Percentiles rank a stretch among this genome's conserved stretches.
phyloP scores from a whole-genome alignment of 768 basidiomycete genomes.

The Leccinum fibrillosum region DNA sequence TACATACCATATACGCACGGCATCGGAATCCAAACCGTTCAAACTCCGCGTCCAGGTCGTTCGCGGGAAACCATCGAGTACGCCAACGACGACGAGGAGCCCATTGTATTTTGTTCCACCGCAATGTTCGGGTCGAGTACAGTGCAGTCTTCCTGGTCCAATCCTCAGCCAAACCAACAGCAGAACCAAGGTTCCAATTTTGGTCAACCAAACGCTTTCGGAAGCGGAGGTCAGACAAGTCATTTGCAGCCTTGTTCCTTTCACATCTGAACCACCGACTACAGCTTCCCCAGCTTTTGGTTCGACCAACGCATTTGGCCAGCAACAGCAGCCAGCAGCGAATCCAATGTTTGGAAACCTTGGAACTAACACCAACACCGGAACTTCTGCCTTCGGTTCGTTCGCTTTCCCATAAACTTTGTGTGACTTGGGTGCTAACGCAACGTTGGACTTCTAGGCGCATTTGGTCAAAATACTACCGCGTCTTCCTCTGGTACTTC shows the following conservation, averaged over 20 bases:
- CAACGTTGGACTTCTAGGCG: slow-evolving; percentile 25
- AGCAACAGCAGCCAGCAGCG: slow-evolving; percentile 62
- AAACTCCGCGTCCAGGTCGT: slow-evolving; percentile 20
- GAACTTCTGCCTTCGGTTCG: slow-evolving; percentile 38
- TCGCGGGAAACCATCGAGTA: slow-evolving; percentile 9
- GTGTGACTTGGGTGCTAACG: slow-evolving; percentile 1
- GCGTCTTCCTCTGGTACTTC: slow-evolving; percentile 36
- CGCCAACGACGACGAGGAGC: slow-evolving; percentile 26
- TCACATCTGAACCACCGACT: slow-evolving; percentile 21
- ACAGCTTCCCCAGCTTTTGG: slow-evolving; percentile 58
- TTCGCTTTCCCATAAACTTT: slow-evolving; percentile 3
- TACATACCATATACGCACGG: slow-evolving; percentile 18
- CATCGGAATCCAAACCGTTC: slow-evolving; percentile 14
- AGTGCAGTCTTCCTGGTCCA: slow-evolving; percentile 65
- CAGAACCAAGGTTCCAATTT: slow-evolving; percentile 55
- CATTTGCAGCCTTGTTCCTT: slow-evolving; percentile 28
- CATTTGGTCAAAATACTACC: slow-evolving; percentile 41
- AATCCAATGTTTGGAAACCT: slow-evolving; percentile 83
- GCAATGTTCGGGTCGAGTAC: slow-evolving; percentile 59
- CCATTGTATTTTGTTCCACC: slow-evolving; percentile 9
- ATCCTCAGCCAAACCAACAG: slow-evolving; percentile 62
- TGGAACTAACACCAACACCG: slow-evolving; percentile 30
- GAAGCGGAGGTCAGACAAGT: slow-evolving; percentile 42
- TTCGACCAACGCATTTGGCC: slow-evolving; percentile 55
- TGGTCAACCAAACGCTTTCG: slow-evolving; percentile 69